A percentile compares a stretch with the other conserved stretches of the same genome.
phyloP scores from a whole-genome alignment of 108 stramenopile genomes.

The Skeletonema tropicum region DNA sequence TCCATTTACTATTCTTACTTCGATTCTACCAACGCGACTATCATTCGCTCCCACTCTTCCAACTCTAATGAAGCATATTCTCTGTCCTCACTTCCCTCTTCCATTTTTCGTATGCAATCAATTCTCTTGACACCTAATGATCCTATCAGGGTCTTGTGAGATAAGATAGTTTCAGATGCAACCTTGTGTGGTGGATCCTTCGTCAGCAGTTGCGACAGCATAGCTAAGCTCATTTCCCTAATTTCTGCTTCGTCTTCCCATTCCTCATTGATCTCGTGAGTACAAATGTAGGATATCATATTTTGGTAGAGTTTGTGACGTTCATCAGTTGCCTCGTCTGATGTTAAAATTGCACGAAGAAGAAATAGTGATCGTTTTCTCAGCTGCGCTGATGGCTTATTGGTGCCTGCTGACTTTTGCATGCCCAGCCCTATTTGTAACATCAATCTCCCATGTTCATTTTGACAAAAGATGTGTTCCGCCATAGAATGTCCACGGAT shows the following conservation, averaged over 20 bases:
- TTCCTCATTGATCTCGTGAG: conserved; percentile 44
- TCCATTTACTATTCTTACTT: conserved; percentile 20
- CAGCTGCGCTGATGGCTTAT: conserved; percentile 28
- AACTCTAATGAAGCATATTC: conserved; percentile 63
- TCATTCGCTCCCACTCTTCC: conserved; percentile 73
- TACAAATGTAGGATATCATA: conserved; percentile 43
- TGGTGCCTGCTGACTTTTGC: conserved; percentile 16
- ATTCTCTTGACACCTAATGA: conserved; percentile 68
- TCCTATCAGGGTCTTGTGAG: conserved; percentile 56
- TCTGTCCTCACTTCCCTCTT: conserved; percentile 63
- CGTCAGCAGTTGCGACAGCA: conserved; percentile 55
- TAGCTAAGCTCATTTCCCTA: conserved; percentile 72
- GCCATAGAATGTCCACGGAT: conserved; percentile 70
- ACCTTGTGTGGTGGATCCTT: conserved; percentile 23
- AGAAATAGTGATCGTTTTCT: conserved; percentile 70
- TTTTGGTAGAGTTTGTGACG: conserved; percentile 44
- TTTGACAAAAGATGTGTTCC: conserved; percentile 66
- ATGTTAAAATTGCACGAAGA: conserved; percentile 70
- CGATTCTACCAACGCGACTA: conserved; percentile 58
- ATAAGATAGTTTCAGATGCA: conserved; percentile 34
- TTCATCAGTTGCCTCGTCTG: conserved; percentile 53
- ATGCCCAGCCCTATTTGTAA: conserved; percentile 52
- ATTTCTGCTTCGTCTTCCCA: conserved; percentile 56
- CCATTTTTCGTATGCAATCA: conserved; percentile 52
- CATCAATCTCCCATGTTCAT: conserved; percentile 54